These are phyloP conservation scores for Avena insularis DNA, from an alignment of 176 grass and related monocot species.

Conservation along the genomic window DNA sequence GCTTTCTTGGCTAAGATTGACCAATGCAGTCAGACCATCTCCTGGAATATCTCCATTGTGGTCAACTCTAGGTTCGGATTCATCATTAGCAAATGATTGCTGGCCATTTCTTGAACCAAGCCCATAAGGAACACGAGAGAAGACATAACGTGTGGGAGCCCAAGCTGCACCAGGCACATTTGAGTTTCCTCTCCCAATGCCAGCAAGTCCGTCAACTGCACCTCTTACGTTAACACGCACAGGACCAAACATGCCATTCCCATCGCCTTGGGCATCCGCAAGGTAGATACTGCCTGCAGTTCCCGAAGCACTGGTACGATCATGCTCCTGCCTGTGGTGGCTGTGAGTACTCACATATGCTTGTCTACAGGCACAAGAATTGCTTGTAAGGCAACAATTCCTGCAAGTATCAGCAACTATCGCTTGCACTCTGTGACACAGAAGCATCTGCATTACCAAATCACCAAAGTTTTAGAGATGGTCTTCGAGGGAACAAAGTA, in stretches of 20 bases:
- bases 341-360: constrained; percentile 72
- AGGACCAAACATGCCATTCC: constrained; percentile 69
- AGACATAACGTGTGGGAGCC: constrained; percentile 91
- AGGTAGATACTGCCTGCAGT: constrained; percentile 73
- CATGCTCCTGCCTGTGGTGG: constrained; percentile 89
- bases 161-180: constrained; percentile 78
- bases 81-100: constrained; percentile 73
- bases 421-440: constrained; percentile 87
- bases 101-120: constrained; percentile 85
- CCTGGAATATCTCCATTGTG: constrained; percentile 77
- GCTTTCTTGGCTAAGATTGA: constrained; percentile 84
- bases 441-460: constrained; percentile 88
- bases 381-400: constrained; percentile 93
- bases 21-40: constrained; percentile 92
- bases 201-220: constrained; percentile 90
- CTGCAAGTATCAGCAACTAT: constrained; percentile 91
- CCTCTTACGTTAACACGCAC: constrained; percentile 86
- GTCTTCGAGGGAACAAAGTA: constrained; percentile 33
- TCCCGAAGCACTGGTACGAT: constrained; percentile 70
- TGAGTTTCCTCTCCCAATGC: constrained; percentile 87
- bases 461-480: constrained; percentile 39
- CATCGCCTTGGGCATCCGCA: constrained; percentile 78
- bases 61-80: constrained; percentile 84
- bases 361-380: constrained; percentile 93
- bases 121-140: constrained; percentile 90